phyloP scores from a whole-genome alignment of 83 land plant species.

The Picea abies region DNA sequence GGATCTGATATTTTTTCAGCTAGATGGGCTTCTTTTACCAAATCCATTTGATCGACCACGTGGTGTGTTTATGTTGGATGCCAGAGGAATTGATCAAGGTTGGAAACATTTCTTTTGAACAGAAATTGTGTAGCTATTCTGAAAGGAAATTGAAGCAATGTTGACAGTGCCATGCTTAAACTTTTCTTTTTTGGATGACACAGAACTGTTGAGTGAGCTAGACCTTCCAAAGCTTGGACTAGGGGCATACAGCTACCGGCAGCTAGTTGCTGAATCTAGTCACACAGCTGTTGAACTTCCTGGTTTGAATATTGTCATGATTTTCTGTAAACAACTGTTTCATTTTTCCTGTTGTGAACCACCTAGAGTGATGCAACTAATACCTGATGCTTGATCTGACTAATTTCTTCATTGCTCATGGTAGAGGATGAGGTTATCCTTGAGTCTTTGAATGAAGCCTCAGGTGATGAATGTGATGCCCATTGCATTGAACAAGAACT shows the following conservation, averaged over 20 bases:
- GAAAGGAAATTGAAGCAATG: neutral
- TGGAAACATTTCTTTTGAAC: neutral
- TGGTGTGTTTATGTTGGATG: slow-evolving; percentile 50
- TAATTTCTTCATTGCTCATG: slow-evolving; percentile 5
- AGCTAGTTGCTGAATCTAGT: slow-evolving; percentile 4
- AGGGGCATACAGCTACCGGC: slow-evolving; percentile 1
- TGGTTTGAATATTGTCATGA: slow-evolving; percentile 3
- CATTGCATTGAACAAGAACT: slow-evolving; percentile 47
- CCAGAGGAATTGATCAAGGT: slow-evolving; percentile 30
- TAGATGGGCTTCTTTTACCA: slow-evolving; percentile 59
- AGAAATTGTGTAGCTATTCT: neutral
- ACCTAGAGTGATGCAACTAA: neutral
- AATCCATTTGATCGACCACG: slow-evolving; percentile 66
- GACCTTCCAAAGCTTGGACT: slow-evolving; percentile 7
- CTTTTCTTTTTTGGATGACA: neutral
- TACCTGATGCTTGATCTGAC: neutral
- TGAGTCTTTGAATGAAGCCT: slow-evolving; percentile 29
- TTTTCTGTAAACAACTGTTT: neutral
- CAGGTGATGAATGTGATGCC: slow-evolving; percentile 12
- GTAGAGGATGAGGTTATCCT: slow-evolving; percentile 43
- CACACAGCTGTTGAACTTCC: slow-evolving; percentile 9
- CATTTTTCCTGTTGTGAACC: neutral
- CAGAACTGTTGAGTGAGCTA: slow-evolving; percentile 6
- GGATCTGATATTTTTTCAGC: slow-evolving; percentile 33
- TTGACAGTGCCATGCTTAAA: neutral